Base-by-base conservation (phyloP, 345 rosid genomes). In the Heritiera littoralis region DNA sequence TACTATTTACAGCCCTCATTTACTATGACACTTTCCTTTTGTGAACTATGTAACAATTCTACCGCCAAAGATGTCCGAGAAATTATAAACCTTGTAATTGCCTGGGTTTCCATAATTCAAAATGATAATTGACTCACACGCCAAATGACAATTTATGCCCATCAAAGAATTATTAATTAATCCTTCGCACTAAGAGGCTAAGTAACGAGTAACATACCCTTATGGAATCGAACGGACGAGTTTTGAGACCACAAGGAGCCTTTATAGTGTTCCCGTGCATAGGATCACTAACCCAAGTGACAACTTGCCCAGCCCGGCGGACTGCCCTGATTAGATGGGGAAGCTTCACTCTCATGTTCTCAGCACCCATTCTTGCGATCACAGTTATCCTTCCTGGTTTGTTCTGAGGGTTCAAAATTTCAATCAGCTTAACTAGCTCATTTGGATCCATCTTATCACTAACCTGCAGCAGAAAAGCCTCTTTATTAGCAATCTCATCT, bases 181-280 rank as follows among this genome's bases (percentile, higher is more conserved):
- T 12, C 38, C 3, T 5, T 41, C 40, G 18, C 17, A 49, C 38
- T 35, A 59, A 63, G n/a, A 41, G 35, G 13, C 17, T 5, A 35
- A 78, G 69, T 32, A 30, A 61, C 14, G n/a, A 63, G 79, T 67
- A 80, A 58, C 80, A 54, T 84, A 91, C 94, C 91, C 86, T 83
- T 79, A 93, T 93, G 77, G 98, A 76, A 88, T 92, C 98, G 7
- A 93, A 93, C 3, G 98, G 97, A 58, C 98, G 94, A 79, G 97
- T 93, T 86, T 93, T 93, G 66, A 93, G 91, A 81, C 98, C 98
- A 15, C 93, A 90, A 9, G 98, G 98, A 83, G 97, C 97, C 86
- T 93, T 93, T 56, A 93, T 92, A 79, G 98, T 93, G 92, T 93
- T 93, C 73, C 98, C 98, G 54, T 93, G 98, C 98, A 93, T 93